Evolutionary conservation across 2,329 filamentous ascomycete species (phyloP), one percentile per base, ranked within the genome.

Genomic region (Arthrinium phaeospermum): DNA sequence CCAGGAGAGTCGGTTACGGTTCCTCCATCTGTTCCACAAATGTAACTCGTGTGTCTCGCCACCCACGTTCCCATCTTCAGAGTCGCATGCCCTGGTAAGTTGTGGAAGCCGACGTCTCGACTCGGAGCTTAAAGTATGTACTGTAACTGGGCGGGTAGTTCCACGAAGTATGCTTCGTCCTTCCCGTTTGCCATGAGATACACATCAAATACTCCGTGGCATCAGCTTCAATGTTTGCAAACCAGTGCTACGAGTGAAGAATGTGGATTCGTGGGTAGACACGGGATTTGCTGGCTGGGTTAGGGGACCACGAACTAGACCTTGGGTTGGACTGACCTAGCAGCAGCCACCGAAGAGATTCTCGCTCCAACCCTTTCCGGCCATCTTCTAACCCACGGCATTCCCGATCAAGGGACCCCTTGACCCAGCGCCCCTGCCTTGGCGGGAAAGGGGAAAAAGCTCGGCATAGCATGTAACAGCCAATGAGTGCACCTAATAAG

Each of bases 401-500:
- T 61, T 61, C 53, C 53, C 53, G 53, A 34, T 19, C 53, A 61
- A 37, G 53, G 53, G 53, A 61, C 53, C 53, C 53, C 30, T 61
- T 61, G 24, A 41, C 37, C 24, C 27, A 61, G 53, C 27, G 30
- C 53, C 53, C 51, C 30, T n/a, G 19, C 16, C 53, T 61, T 61
- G 27, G 51, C 51, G 8, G 30, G 27, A 61, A 34, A 37, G 34
- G 53, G 10, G 14, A 30, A 19, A 22, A 61, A 10, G 16, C 27
- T 13, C 49, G 27, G 12, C 49, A 24, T 51, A 7, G 4, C 16
- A 22, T 30, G 4, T 30, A 30, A 30, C 27, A 30, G 27, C 27
- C 27, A 30, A 30, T 30, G 27, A 30, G 27, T 30, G 27, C 27
- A n/a, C n/a, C n/a, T n/a, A n/a, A n/a, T n/a, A n/a, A 45, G 46